These are phyloP conservation scores for Choiromyces venosus DNA, from an alignment of 495 filamentous ascomycete species.

Conservation along the genomic window DNA sequence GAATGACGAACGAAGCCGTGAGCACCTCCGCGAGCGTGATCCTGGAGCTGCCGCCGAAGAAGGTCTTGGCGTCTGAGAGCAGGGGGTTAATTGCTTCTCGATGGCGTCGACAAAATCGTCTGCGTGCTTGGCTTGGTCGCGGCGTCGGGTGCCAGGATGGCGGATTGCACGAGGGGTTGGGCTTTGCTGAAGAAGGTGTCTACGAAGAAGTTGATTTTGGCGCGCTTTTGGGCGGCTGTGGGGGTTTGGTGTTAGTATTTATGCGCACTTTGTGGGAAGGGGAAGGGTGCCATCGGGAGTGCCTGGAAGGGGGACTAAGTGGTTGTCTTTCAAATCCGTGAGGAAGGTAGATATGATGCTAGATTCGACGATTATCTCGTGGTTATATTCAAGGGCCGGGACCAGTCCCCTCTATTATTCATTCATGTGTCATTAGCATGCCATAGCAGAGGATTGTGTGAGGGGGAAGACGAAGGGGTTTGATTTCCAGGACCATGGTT, in stretches of 20 bases:
- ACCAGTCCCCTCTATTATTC: slow-evolving; percentile 62
- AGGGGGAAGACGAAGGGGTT: slow-evolving; percentile 53
- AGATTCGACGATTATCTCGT: slow-evolving; percentile 67
- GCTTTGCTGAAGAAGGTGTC: slow-evolving; percentile 68
- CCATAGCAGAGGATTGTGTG: background rate
- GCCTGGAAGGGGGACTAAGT: slow-evolving; percentile 50
- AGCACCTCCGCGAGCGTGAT: slow-evolving; percentile 73
- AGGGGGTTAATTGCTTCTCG: slow-evolving; percentile 69
- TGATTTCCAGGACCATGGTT: slow-evolving; percentile 76
- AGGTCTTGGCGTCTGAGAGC: slow-evolving; percentile 61
- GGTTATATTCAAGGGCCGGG: slow-evolving; percentile 64
- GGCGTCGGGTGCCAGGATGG: slow-evolving; percentile 45
- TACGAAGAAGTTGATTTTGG: slow-evolving; percentile 67
- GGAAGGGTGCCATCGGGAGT: slow-evolving; percentile 45
- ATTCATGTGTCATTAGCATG: slow-evolving; percentile 5
- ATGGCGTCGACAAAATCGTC: slow-evolving; percentile 52
- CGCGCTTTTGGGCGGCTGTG: slow-evolving; percentile 53
- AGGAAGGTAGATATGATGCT: slow-evolving; percentile 73
- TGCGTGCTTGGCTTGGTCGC: slow-evolving; percentile 44
- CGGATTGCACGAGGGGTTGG: slow-evolving; percentile 46
- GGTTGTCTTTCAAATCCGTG: slow-evolving; percentile 45
- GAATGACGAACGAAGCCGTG: slow-evolving; percentile 62
- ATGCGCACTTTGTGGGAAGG: too few species aligned
- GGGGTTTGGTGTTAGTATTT: too few species aligned
- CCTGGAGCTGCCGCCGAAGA: slow-evolving; percentile 72